Evolutionary conservation across 1,284 basidiomycete species (phyloP).

Genomic region (Ganoderma leucocontextum): DNA sequence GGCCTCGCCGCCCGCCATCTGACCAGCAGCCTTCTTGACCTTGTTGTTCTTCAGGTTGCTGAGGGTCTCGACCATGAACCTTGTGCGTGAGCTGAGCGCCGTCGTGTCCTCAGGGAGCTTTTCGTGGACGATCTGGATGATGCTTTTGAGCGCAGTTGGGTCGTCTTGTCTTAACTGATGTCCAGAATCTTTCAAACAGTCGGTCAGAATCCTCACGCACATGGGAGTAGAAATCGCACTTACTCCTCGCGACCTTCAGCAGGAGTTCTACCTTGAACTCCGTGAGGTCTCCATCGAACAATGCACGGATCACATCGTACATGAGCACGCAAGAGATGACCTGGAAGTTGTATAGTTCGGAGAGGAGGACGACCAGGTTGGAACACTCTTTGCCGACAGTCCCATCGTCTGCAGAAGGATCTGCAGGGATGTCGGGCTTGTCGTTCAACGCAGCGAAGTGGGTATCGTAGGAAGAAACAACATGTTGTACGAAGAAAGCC

Average conservation of each 20-base stretch:
- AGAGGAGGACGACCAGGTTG: constrained; percentile 88
- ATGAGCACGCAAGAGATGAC: constrained; percentile 89
- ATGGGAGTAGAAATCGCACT: constrained; percentile 39
- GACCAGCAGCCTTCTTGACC: constrained; percentile 64
- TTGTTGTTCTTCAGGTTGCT: constrained; percentile 93
- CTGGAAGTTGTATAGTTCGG: constrained; percentile 96
- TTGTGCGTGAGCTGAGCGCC: constrained; percentile 79
- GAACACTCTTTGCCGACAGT: constrained; percentile 83
- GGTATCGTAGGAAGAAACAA: constrained; percentile 71
- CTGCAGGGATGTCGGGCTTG: constrained; percentile 21
- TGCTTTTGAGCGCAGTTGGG: constrained; percentile 84
- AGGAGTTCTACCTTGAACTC: constrained; percentile 90
- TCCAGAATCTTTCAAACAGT: constrained; percentile 70
- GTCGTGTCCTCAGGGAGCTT: constrained; percentile 68
- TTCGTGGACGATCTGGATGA: constrained; percentile 84
- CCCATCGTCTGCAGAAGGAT: constrained; percentile 39
- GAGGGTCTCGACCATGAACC: constrained; percentile 94
- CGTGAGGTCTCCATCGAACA: constrained; percentile 72
- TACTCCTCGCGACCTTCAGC: constrained; percentile 87
- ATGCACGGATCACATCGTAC: constrained; percentile 88
- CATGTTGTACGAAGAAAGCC: constrained; percentile 80
- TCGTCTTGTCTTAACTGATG: constrained; percentile 90
- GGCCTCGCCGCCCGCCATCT: constrained; percentile 74
- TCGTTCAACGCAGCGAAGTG: constrained; percentile 49
- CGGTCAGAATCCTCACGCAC: background rate